Conservation (phyloP, 2,329 filamentous ascomycete species). For the Diaporthe velutina region DNA sequence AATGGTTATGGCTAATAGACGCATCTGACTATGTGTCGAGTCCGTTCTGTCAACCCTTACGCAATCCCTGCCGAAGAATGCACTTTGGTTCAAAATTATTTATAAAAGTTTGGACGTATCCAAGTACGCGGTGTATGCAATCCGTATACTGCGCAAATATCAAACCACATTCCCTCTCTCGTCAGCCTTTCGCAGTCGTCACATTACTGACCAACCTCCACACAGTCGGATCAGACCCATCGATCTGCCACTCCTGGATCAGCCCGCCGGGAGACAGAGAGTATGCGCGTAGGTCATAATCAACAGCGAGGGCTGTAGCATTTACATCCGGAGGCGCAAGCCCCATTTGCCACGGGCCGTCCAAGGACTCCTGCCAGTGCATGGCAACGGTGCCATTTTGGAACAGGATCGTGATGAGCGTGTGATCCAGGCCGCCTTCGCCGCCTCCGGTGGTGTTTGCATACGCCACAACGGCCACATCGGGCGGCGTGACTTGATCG, state of each 20-base stretch:
- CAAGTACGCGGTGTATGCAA: neutral
- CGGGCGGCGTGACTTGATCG: conserved; percentile 8
- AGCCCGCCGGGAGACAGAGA: neutral
- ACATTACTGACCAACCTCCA: conserved; percentile 11
- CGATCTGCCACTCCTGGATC: conserved; percentile 28
- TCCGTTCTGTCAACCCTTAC: neutral
- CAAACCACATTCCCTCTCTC: too few species aligned
- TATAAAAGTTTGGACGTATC: too few species aligned
- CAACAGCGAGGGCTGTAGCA: conserved; percentile 17
- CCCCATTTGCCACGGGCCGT: conserved; percentile 17
- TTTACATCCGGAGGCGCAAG: conserved; percentile 1
- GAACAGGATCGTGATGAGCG: conserved; percentile 6
- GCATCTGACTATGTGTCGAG: neutral
- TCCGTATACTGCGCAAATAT: neutral
- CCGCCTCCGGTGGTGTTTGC: neutral
- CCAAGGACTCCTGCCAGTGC: conserved; percentile 22
- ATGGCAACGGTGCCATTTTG: conserved; percentile 1
- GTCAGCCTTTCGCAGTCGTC: neutral
- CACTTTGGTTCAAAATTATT: neutral
- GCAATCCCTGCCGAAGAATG: neutral
- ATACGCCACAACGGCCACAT: conserved; percentile 18
- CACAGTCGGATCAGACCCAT: conserved; percentile 6
- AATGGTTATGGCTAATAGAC: too few species aligned
- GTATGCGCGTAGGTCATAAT: conserved; percentile 11
- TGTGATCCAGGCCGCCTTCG: neutral